A percentile compares a stretch with the other conserved stretches of the same genome.
These are phyloP conservation scores for Penicillium paradoxum DNA, from an alignment of 495 filamentous ascomycete species.

Conservation along the genomic window DNA sequence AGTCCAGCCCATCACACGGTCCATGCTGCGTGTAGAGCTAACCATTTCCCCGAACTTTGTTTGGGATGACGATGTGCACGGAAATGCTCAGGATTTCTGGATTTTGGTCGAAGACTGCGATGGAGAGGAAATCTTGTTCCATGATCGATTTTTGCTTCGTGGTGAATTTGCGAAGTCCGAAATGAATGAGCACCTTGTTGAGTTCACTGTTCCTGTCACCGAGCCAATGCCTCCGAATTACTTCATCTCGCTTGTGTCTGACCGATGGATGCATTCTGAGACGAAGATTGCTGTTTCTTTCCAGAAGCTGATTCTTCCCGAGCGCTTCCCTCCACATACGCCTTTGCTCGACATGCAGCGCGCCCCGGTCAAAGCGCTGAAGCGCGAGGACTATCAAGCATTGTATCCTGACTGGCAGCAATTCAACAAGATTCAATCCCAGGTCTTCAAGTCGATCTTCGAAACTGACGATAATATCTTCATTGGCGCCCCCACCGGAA, in stretches of 20 bases:
- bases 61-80: conserved; percentile 90
- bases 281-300: conserved; percentile 91
- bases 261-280: conserved; percentile 97
- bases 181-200: conserved; percentile 91
- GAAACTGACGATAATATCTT: conserved; percentile 90
- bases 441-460: conserved; percentile 90
- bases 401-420: conserved; percentile 81
- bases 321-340: conserved; percentile 93
- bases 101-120: conserved; percentile 96
- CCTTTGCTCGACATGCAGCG: conserved; percentile 86
- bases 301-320: conserved; percentile 87
- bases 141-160: conserved; percentile 89
- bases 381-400: conserved; percentile 72
- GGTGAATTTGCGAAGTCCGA: conserved; percentile 76
- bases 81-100: conserved; percentile 88
- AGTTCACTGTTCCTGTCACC: conserved; percentile 93
- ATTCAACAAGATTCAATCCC: conserved; percentile 97
- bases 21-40: conserved; percentile 90
- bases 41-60: conserved; percentile 93
- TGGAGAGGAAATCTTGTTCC: conserved; percentile 91
- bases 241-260: conserved; percentile 90
- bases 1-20: conserved; percentile 90
- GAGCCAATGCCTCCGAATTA: conserved; percentile 99
- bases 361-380: conserved; percentile 79
- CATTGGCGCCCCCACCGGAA: conserved; percentile 82